phyloP scores from a whole-genome alignment of 2,329 filamentous ascomycete genomes.

The Xylaria sp. region DNA sequence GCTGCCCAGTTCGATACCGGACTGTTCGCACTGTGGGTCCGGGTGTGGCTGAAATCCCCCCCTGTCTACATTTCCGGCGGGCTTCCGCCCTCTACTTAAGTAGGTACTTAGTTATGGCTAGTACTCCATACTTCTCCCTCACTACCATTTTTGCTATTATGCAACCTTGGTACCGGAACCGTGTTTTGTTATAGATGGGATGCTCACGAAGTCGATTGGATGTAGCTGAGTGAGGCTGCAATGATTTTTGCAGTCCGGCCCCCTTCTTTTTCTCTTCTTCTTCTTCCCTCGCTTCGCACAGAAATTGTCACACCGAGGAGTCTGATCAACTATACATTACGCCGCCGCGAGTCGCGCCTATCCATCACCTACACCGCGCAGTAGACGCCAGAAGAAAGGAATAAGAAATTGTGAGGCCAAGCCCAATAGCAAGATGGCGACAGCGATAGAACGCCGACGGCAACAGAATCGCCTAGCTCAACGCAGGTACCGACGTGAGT shows the following conservation, averaged over 20 bases:
- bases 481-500: slow-evolving; percentile 11
- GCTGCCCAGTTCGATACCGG: too few relatives aligned
- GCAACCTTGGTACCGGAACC: background rate
- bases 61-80: background rate
- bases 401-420: background rate
- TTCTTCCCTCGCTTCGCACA: background rate
- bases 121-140: background rate
- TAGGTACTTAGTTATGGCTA: too few relatives aligned
- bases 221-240: background rate
- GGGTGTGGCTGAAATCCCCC: background rate
- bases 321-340: background rate
- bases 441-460: background rate
- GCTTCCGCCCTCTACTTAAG: slow-evolving; percentile 1
- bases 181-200: background rate
- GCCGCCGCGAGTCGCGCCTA: too few relatives aligned
- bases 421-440: background rate
- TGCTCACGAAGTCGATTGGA: background rate
- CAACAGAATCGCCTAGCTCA: background rate
- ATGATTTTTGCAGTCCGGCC: background rate
- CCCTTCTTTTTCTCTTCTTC: background rate
- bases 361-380: background rate
- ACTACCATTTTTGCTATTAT: background rate
- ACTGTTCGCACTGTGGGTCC: background rate
- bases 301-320: background rate
- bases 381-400: background rate